phyloP scores from a whole-genome alignment of 164 flowering plant species.

The Nelumbo lutea region DNA sequence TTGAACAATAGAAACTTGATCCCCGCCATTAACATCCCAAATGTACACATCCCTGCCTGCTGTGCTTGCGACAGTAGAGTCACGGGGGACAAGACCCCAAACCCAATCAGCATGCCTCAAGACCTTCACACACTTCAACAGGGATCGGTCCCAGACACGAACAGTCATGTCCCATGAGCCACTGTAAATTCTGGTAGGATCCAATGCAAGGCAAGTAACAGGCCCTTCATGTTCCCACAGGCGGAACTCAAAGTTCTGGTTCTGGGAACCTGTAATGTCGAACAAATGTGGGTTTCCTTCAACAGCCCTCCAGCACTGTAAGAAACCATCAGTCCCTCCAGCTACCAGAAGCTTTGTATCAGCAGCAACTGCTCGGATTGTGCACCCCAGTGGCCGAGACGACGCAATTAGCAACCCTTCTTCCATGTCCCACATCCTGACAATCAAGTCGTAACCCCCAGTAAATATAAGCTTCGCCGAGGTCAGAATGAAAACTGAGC shows the following conservation, averaged over 20 bases:
- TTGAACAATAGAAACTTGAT: conserved; percentile 27
- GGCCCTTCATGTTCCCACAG: conserved; percentile 91
- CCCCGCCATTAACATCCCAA: conserved; percentile 60
- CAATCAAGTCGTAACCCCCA: conserved; percentile 72
- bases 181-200: conserved; percentile 65
- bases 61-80: conserved; percentile 52
- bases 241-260: conserved; percentile 42
- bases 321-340: conserved; percentile 85
- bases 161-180: conserved; percentile 99
- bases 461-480: conserved; percentile 74
- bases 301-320: conserved; percentile 75
- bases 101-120: conserved; percentile 90
- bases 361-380: conserved; percentile 80
- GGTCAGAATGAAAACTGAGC: conserved; percentile 61
- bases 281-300: conserved; percentile 65
- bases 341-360: conserved; percentile 75
- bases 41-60: conserved; percentile 76
- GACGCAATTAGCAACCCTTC: conserved; percentile 65
- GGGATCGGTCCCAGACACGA: conserved; percentile 74
- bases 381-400: conserved; percentile 70
- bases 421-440: conserved; percentile 86
- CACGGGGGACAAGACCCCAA: conserved; percentile 69
- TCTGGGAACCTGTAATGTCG: conserved; percentile 44
- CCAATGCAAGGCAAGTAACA: conserved; percentile 76
- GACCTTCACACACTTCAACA: conserved; percentile 48